Percentiles rank a stretch among this genome's conserved stretches.
These are phyloP conservation scores for Caulochytrium protostelioides DNA, from an alignment of 371 early-diverging fungal species.

Conservation along the genomic window DNA sequence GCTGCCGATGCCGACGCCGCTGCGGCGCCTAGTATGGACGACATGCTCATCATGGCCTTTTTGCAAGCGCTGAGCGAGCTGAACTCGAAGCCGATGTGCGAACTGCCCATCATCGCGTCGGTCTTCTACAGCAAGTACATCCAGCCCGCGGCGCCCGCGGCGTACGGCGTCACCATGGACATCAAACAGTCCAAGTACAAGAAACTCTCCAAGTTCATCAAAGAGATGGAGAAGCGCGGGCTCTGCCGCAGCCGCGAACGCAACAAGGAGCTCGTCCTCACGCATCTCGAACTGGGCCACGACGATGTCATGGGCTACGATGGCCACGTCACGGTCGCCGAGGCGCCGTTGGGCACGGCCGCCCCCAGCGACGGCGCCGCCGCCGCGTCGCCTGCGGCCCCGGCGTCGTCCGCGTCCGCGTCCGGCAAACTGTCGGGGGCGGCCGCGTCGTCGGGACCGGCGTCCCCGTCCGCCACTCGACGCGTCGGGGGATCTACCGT, in stretches of 20 bases:
- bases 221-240: conserved; percentile 19
- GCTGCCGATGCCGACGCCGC: too few species aligned
- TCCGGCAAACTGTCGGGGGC: too few species aligned
- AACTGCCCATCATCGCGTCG: conserved; percentile 10
- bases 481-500: too few species aligned
- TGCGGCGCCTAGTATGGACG: too few species aligned
- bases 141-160: conserved; percentile 8
- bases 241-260: conserved; percentile 15
- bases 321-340: too few species aligned
- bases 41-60: conserved; percentile 9
- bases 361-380: too few species aligned
- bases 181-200: conserved; percentile 14
- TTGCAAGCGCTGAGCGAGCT: conserved; percentile 7
- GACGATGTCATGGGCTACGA: too few species aligned
- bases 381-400: too few species aligned
- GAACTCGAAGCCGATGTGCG: conserved; percentile 7
- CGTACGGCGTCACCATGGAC: conserved; percentile 9
- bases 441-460: too few species aligned
- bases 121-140: conserved; percentile 11
- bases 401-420: too few species aligned
- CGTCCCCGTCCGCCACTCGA: too few species aligned
- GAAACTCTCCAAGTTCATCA: conserved; percentile 19
- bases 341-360: too few species aligned
- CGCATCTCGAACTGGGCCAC: conserved; percentile 10
- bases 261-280: conserved; percentile 10